phyloP scores from a whole-genome alignment of 257 asterid species.

The Nicotiana tomentosiformis region DNA sequence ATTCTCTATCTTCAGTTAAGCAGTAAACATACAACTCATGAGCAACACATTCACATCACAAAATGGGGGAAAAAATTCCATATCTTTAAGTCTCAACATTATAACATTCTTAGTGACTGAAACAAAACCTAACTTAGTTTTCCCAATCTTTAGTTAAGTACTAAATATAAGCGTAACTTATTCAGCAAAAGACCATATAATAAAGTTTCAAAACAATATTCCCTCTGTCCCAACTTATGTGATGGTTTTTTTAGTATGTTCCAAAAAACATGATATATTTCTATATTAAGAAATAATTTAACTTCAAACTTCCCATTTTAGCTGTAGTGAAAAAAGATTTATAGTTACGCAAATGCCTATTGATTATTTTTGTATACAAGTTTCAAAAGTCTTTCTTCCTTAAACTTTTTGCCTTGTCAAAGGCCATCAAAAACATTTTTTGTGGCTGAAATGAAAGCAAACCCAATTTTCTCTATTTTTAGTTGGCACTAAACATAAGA shows the following conservation, averaged over 20 bases:
- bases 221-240: too few relatives aligned
- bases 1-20: neutral
- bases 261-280: too few relatives aligned
- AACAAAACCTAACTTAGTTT: neutral
- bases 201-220: neutral
- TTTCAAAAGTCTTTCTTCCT: too few relatives aligned
- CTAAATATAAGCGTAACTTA: neutral
- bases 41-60: neutral
- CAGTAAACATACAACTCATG: neutral
- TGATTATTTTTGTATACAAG: too few relatives aligned
- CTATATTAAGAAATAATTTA: too few relatives aligned
- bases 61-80: neutral
- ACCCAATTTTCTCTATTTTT: neutral
- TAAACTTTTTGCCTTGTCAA: too few relatives aligned
- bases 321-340: too few relatives aligned
- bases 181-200: neutral
- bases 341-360: too few relatives aligned
- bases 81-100: neutral
- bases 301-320: too few relatives aligned
- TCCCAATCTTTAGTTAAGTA: neutral
- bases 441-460: neutral
- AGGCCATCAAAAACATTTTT: too few relatives aligned
- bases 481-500: neutral
- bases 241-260: too few relatives aligned
- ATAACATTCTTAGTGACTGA: neutral